Percentiles rank a stretch among this genome's conserved stretches.
Conservation (phyloP, 257 asterid species). For the Penstemon newberryi region DNA sequence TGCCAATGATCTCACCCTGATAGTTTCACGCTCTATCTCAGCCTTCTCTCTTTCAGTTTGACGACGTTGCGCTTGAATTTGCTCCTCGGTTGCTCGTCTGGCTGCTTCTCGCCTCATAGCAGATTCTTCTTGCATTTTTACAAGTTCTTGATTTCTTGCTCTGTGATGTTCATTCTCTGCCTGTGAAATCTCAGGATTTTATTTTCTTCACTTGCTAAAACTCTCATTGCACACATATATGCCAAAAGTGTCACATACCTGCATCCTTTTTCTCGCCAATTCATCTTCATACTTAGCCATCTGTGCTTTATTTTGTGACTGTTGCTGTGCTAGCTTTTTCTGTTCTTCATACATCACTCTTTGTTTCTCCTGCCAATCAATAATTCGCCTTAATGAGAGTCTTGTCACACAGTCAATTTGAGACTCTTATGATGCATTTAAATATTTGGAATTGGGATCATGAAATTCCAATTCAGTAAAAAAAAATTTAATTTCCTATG, state of each 20-base stretch:
- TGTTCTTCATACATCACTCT: slow-evolving; percentile 74
- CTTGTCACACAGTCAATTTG: not conserved
- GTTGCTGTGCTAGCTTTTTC: slow-evolving; percentile 81
- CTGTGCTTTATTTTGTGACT: slow-evolving; percentile 81
- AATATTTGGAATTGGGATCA: not conserved
- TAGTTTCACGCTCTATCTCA: slow-evolving; percentile 85
- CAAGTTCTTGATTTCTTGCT: slow-evolving; percentile 86
- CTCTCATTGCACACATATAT: slow-evolving; percentile 10
- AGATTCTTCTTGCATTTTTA: slow-evolving; percentile 95
- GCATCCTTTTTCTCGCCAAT: slow-evolving; percentile 94
- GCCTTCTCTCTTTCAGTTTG: slow-evolving; percentile 87
- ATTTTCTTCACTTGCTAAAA: slow-evolving; percentile 9
- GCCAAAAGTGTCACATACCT: slow-evolving; percentile 44
- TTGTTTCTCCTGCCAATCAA: slow-evolving; percentile 72
- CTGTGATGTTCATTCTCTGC: slow-evolving; percentile 90
- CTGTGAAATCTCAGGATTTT: slow-evolving; percentile 42
- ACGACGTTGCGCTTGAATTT: slow-evolving; percentile 91
- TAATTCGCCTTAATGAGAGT: slow-evolving; percentile 18
- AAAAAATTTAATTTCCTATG: not conserved
- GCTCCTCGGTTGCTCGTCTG: slow-evolving; percentile 94
- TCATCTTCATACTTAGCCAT: slow-evolving; percentile 90
- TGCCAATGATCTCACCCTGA: slow-evolving; percentile 72
- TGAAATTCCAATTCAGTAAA: not conserved
- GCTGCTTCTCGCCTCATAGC: slow-evolving; percentile 85
- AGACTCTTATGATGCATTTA: not conserved